Conservation (phyloP, 2,329 filamentous ascomycete species). For the Phyllosticta citribraziliensis region DNA sequence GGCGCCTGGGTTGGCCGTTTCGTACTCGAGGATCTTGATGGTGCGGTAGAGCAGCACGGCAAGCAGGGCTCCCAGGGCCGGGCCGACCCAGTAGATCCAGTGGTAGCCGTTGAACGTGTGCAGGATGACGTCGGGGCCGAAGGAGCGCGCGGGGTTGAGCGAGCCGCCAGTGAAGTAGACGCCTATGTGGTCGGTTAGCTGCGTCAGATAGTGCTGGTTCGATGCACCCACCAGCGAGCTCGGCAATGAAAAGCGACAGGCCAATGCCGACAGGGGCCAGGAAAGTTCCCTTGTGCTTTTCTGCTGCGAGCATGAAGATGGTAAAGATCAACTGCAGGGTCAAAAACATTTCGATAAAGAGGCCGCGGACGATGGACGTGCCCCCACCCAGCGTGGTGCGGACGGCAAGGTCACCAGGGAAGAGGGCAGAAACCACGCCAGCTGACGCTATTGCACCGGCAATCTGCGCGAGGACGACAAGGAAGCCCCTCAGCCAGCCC, state of each 20-base stretch:
- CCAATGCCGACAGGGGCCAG: constrained; percentile 34
- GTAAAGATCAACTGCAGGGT: constrained; percentile 41
- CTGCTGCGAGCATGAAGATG: constrained; percentile 37
- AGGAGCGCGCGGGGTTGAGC: constrained; percentile 40
- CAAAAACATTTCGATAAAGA: constrained; percentile 43
- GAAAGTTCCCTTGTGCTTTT: constrained; percentile 32
- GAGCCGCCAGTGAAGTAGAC: constrained; percentile 39
- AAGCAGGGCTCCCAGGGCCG: constrained; percentile 34
- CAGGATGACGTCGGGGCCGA: constrained; percentile 38
- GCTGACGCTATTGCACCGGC: constrained; percentile 36
- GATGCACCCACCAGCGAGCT: constrained; percentile 29
- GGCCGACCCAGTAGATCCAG: constrained; percentile 45
- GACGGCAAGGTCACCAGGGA: constrained; percentile 37
- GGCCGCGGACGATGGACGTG: constrained; percentile 34
- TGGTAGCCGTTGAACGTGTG: constrained; percentile 34
- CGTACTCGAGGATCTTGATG: constrained; percentile 41
- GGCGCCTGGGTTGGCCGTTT: constrained; percentile 40
- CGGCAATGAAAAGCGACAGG: constrained; percentile 36
- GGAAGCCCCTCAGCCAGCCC: constrained; percentile 32
- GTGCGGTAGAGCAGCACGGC: constrained; percentile 41
- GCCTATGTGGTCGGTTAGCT: constrained; percentile 16
- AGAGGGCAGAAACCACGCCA: constrained; percentile 34
- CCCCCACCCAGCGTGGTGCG: constrained; percentile 32
- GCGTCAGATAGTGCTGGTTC: neutral
- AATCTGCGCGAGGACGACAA: constrained; percentile 38